Evolutionary conservation across 345 rosid genomes (phyloP).

Genomic region (Diplotaxis tenuifolia): DNA sequence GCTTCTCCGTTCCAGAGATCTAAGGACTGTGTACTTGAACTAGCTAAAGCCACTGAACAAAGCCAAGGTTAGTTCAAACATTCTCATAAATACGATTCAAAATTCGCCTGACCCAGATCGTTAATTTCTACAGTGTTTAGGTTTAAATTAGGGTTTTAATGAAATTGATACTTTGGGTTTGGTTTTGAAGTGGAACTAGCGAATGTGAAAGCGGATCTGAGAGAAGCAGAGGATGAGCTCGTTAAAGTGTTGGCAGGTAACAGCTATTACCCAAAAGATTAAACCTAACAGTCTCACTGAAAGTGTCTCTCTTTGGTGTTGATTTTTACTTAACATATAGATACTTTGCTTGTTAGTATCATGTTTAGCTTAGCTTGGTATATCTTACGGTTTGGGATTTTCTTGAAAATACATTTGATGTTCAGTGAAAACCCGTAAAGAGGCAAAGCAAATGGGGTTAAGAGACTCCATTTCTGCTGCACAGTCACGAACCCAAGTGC

Average conservation of each 20-base stretch:
- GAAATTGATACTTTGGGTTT: not conserved
- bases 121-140: not conserved
- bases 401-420: not conserved
- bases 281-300: not conserved
- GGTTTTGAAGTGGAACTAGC: conserved; percentile 47
- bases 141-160: conserved; percentile 32
- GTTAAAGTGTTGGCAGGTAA: conserved; percentile 80
- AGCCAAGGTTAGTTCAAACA: conserved; percentile 48
- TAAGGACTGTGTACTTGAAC: conserved; percentile 46
- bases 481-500: conserved; percentile 56
- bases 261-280: conserved; percentile 8
- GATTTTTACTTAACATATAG: not conserved
- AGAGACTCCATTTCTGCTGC: conserved; percentile 63
- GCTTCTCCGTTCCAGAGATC: conserved; percentile 47
- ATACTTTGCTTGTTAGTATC: too few species aligned
- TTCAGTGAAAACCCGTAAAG: conserved; percentile 77
- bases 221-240: conserved; percentile 75
- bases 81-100: not conserved
- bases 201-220: conserved; percentile 53
- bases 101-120: not conserved
- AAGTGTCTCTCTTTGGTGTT: not conserved
- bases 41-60: conserved; percentile 46
- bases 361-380: too few species aligned
- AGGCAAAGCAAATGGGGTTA: conserved; percentile 65
- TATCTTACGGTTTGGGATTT: not conserved